Evolutionary conservation across 139 green algal species (phyloP).

Genomic region (Limnomonas spitsbergensis): DNA sequence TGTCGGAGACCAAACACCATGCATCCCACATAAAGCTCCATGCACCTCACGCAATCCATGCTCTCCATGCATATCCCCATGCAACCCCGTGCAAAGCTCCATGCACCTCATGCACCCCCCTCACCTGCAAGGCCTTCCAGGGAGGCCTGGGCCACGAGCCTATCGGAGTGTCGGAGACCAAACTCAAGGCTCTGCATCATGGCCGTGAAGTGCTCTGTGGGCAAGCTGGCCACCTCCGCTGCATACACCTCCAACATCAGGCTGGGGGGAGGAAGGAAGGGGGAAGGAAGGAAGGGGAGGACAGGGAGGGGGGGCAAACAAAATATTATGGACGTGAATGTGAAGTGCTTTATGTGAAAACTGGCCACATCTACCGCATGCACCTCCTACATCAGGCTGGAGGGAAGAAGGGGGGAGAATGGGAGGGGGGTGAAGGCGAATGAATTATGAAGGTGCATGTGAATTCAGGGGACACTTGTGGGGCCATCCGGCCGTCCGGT

Average conservation of each 20-base stretch:
- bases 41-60: too few species aligned
- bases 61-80: too few species aligned
- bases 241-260: slow-evolving; percentile 7
- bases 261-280: not conserved
- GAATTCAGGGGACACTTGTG: too few species aligned
- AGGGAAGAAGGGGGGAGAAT: not conserved
- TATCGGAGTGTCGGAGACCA: slow-evolving; percentile 8
- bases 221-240: not conserved
- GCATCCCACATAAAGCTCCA: too few species aligned
- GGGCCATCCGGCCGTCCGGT: too few species aligned
- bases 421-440: too few species aligned
- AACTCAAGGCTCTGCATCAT: slow-evolving; percentile 26
- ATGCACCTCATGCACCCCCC: too few species aligned
- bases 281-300: not conserved
- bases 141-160: not conserved
- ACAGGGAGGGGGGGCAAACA: slow-evolving; percentile 15
- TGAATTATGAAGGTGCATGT: slow-evolving; percentile 2
- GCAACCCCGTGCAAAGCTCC: too few species aligned
- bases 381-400: not conserved
- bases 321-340: slow-evolving; percentile 7
- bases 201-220: slow-evolving; percentile 9
- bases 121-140: slow-evolving; percentile 15
- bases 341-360: slow-evolving; percentile 15
- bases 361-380: not conserved
- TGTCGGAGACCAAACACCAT: too few species aligned